Evolutionary conservation across 2,329 filamentous ascomycete species (phyloP), one percentile per base, ranked within the genome.

Genomic region (Aureobasidium sp.): DNA sequence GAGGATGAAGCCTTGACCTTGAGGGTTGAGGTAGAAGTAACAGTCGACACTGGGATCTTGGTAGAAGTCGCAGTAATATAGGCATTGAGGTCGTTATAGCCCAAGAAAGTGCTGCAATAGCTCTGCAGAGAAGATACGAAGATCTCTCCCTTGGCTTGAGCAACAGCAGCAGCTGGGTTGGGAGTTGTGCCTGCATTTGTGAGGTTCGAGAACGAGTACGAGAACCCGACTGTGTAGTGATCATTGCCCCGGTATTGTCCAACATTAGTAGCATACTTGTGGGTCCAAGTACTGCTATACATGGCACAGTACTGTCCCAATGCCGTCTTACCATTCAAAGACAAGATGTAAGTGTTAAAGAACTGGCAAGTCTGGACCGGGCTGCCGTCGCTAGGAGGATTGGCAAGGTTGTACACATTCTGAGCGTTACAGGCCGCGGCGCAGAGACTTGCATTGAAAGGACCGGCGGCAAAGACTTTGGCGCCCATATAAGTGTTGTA

Each of bases 361-460:
- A 61, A 61, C 16, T 49, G 49, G 34, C 59, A 61, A 1, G 44
- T 47, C 5, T 61, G 39, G 21, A 49, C 32, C 2, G 49, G 49
- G 21, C 49, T 29, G 25, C 49, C 59, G 34, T 61, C 59, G 4
- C 9, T 32, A 3, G 59, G 29, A 53, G 66, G 63, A 27, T 67
- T 61, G 29, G 47, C 54, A 21, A 66, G 29, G n/a, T 66, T 62
- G 53, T 66, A 68, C 8, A 61, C 63, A 25, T 59, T 64, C 50
- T 63, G 61, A 34, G 65, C 64, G 53, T 48, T 62, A 34, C 65
- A 73, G 30, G 66, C 65, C 8, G 66, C 67, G 13, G 68, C 66
- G 51, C 73, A 75, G 14, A 71, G 65, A 16, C 64, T 54, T 29
- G 68, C 63, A 59, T 74, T 68, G 59, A 70, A 73, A 39, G 69